phyloP scores from a whole-genome alignment of 202 grass and related monocot genomes.

The Miscanthus sacchariflorus region DNA sequence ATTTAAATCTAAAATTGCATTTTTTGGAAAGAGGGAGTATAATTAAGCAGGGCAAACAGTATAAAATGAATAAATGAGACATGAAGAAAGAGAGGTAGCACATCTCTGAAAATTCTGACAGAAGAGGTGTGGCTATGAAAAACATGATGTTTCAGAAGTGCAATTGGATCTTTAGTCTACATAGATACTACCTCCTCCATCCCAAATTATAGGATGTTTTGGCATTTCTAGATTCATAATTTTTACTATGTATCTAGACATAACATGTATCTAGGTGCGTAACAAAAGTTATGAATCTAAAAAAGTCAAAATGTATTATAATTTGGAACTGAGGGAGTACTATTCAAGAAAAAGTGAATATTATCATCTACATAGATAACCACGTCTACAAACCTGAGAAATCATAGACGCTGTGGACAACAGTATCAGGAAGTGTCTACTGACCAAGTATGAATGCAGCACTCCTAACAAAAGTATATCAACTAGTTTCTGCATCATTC shows the following conservation, averaged over 20 bases:
- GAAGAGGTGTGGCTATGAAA: not conserved
- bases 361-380: not conserved
- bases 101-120: not conserved
- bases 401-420: not conserved
- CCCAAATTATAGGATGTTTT: not conserved
- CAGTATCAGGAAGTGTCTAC: constrained; percentile 14
- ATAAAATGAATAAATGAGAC: not conserved
- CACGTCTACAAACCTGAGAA: not conserved
- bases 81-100: not conserved
- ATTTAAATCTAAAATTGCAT: too few species aligned
- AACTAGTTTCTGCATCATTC: constrained; percentile 9
- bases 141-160: not conserved
- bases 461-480: constrained; percentile 1
- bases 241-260: too few species aligned
- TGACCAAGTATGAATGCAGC: constrained; percentile 16
- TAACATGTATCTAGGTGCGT: not conserved
- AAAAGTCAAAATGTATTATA: not conserved
- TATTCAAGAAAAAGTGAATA: not conserved
- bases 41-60: not conserved
- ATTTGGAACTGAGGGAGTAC: not conserved
- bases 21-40: not conserved
- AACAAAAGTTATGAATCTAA: not conserved
- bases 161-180: not conserved
- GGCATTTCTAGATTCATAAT: too few species aligned
- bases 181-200: not conserved